phyloP scores from a whole-genome alignment of 352 stramenopile species.

The Phytophthora ramorum region DNA sequence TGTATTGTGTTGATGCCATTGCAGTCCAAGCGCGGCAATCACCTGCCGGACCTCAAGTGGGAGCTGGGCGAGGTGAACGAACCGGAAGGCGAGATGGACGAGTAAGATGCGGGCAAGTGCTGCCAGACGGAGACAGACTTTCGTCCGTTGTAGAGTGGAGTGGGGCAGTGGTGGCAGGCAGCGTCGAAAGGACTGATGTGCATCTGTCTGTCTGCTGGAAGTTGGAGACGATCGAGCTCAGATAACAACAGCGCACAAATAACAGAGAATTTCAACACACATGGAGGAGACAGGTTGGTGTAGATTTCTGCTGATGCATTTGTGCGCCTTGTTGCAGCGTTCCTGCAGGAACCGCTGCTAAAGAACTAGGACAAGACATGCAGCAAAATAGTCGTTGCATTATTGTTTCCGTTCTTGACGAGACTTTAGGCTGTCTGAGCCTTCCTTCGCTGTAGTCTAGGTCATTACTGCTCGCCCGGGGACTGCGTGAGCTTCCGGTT shows the following conservation, averaged over 20 bases:
- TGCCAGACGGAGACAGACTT: conserved; percentile 9
- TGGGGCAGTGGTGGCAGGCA: too few relatives aligned
- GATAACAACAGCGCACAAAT: conserved; percentile 40
- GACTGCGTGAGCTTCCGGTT: conserved; percentile 48
- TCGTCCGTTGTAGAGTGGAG: too few relatives aligned
- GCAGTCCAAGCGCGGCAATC: conserved; percentile 77
- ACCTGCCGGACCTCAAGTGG: conserved; percentile 83
- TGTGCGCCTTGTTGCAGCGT: neutral
- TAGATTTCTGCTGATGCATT: neutral
- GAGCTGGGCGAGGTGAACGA: conserved; percentile 78
- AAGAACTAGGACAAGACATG: neutral
- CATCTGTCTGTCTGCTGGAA: neutral
- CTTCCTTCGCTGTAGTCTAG: neutral
- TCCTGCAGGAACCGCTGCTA: too few relatives aligned
- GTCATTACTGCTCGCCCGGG: conserved; percentile 7
- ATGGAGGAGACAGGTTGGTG: too few relatives aligned
- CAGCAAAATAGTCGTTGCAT: conserved; percentile 4
- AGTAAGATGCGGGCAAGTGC: conserved; percentile 44
- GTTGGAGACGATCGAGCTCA: conserved; percentile 20
- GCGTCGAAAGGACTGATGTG: too few relatives aligned
- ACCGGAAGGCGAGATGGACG: conserved; percentile 85
- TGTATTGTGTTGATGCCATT: conserved; percentile 4
- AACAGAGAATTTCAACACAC: conserved; percentile 31
- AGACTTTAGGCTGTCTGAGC: neutral
- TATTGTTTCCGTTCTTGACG: conserved; percentile 7